Evolutionary conservation across 257 asterid species (phyloP).

Genomic region (Scutellaria baicalensis): DNA sequence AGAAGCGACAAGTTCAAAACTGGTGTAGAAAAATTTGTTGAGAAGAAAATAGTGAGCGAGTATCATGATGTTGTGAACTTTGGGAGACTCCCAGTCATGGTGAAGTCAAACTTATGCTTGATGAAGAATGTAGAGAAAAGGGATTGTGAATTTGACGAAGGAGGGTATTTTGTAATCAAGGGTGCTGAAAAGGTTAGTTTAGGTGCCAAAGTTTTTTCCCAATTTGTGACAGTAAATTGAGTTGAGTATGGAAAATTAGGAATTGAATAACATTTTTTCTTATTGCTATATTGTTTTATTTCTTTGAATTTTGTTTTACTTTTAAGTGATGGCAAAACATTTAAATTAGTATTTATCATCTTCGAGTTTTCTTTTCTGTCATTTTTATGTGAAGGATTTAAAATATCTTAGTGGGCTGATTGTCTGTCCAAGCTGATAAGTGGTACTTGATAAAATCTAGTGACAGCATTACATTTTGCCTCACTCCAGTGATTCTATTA

Average conservation of each 20-base stretch:
- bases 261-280: neutral
- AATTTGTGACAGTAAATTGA: conserved; percentile 1
- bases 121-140: conserved; percentile 38
- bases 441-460: neutral
- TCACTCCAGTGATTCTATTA: conserved; percentile 1
- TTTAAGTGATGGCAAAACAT: neutral
- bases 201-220: neutral
- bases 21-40: conserved; percentile 46
- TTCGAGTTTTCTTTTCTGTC: neutral
- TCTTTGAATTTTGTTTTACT: neutral
- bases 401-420: neutral
- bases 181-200: conserved; percentile 90
- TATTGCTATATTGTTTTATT: neutral
- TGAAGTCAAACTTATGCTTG: conserved; percentile 73
- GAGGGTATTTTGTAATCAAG: conserved; percentile 88
- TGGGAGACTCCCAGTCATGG: conserved; percentile 95
- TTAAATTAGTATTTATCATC: neutral
- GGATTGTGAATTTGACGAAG: conserved; percentile 84
- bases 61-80: conserved; percentile 26
- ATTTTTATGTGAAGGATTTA: neutral
- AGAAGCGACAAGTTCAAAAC: conserved; percentile 81
- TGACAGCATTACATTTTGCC: neutral
- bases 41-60: conserved; percentile 36
- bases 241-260: neutral
- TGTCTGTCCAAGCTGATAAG: neutral